Evolutionary conservation across 768 basidiomycete genomes (phyloP), one percentile per base, ranked within the genome.

Genomic region (Russula olivacea): DNA sequence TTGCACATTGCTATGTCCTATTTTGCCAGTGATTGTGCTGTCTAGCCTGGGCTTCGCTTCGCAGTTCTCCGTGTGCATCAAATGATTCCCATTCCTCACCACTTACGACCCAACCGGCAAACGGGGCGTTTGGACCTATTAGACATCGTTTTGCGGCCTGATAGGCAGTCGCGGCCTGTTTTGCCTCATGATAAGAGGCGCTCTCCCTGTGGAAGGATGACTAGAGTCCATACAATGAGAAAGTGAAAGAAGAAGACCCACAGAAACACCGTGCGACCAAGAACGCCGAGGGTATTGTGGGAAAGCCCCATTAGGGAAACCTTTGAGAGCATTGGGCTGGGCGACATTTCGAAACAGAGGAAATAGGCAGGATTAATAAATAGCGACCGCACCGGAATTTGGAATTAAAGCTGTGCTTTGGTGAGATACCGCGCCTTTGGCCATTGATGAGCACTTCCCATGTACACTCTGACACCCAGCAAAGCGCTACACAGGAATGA

Each of bases 361-460:
- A 38, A 30, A 47, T 38, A 23, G 23, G 21, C 12, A 23, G 9
- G 3, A 36, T 12, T 36, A 36, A 1, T n/a, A 15, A 17, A 21
- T 14, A 12, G 21, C 23, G 10, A 0, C 60, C 73, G 54, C 60
- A 87, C 91, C 85, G 82, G 45, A 81, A 84, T 71, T 86, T 86
- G 8, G 80, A 74, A 36, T 79, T 79, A 65, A 81, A 77, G 28
- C 87, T 79, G 68, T 89, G 83, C 70, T 89, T 91, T 0, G 86
- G 82, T 12, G 88, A 76, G 1, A 89, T 83, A 2, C 91, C 91
- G 50, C 91, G 84, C 68, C 82, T 86, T n/a, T 86, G 75, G 2
- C 92, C 91, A 64, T 89, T 90, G 66, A 89, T 89, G 51, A 93
- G 69, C 23, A 91, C 79, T 70, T 95, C 89, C 32, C 74, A 71